Base-by-base conservation (phyloP, 2,329 filamentous ascomycete species). In the Malbranchea cinnamomea region DNA sequence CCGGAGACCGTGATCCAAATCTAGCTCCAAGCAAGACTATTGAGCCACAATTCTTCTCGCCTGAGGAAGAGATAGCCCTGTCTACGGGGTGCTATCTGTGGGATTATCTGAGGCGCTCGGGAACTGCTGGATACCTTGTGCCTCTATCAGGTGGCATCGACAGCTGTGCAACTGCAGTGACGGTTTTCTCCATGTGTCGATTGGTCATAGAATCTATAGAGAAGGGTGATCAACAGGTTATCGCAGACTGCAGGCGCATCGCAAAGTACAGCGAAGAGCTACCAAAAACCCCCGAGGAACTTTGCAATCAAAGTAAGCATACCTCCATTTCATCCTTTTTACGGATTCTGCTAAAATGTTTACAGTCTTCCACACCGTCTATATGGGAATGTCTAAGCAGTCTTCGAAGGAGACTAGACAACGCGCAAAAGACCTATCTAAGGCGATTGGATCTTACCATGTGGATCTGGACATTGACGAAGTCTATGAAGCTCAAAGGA, bases 401-500 rank as follows among this genome's bases (percentile, higher is more conserved):
- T 74, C 74, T 31, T 72, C 66, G 23, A 54, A 57, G 20, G 74
- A 81, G 38, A 83, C 78, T 0, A 58, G 78, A 5, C 57, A 60
- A 28, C 61, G 80, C 23, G 77, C 80, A 2, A 66, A 67, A 42
- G 62, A 68, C 1, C 59, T 85, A 4, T 46, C 57, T 1, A 45
- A 52, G 26, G 48, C 44, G 3, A 81, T 85, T 33, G 78, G 78
- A 6, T 60, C 67, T 8, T 73, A 82, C 43, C 81, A 87, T 46
- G 62, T 69, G 4, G 67, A 84, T 43, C 55, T 82, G 18, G 67
- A 82, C 43, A 83, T 85, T 36, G 80, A 85, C 45, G 59, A 64
- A 2, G 64, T 74, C 7, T 72, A 70, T 38, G 37, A 41, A 18
- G 46, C 47, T 8, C 44, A 46, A 23, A 38, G 43, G 17, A 41